Percentiles rank a stretch among this genome's conserved stretches.
phyloP scores from a whole-genome alignment of 2,329 filamentous ascomycete species.

The Aureobasidium sp. region DNA sequence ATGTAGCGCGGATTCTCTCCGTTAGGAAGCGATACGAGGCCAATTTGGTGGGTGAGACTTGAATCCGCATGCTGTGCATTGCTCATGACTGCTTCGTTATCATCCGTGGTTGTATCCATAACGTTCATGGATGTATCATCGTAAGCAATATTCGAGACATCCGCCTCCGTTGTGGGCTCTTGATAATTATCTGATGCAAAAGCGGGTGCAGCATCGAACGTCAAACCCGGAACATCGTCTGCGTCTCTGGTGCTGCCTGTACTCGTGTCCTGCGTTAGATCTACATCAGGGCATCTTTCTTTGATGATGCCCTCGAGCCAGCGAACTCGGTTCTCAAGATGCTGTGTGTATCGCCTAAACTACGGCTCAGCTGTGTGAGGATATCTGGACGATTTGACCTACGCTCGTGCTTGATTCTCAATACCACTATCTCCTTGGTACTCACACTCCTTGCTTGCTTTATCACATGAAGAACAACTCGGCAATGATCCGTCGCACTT shows the following conservation, averaged over 20 bases:
- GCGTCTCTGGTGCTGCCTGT: background rate
- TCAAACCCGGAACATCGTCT: background rate
- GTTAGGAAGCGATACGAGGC: constrained; percentile 5
- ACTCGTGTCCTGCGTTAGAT: background rate
- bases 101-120: no score
- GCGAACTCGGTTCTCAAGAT: background rate
- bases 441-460: background rate
- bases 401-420: background rate
- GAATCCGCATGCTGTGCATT: background rate
- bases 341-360: background rate
- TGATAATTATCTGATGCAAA: background rate
- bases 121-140: background rate
- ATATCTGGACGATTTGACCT: background rate
- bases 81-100: background rate
- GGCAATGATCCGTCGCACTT: background rate
- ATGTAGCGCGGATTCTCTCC: constrained; percentile 7
- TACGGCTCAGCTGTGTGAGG: background rate
- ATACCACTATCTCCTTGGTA: background rate
- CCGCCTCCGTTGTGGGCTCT: background rate
- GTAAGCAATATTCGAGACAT: background rate
- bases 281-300: constrained; percentile 2
- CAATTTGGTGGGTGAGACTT: constrained; percentile 1
- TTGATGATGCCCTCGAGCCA: background rate
- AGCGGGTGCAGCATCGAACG: background rate
- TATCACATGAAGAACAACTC: background rate